Base-by-base conservation (phyloP, 2,329 filamentous ascomycete genomes). In the Fusarium sp. region DNA sequence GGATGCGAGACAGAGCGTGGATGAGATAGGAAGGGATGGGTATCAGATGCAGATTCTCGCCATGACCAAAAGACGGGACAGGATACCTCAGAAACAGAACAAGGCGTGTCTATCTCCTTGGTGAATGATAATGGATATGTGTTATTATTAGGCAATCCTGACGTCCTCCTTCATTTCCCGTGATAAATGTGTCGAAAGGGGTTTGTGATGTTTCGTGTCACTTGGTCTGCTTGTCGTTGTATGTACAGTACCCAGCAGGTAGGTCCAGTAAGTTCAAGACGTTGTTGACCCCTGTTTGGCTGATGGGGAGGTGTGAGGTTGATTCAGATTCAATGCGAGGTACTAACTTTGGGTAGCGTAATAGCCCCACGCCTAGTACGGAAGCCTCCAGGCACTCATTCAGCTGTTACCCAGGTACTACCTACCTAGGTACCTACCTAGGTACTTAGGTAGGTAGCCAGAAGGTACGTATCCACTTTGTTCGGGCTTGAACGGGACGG, bases 211-310 rank as follows among this genome's bases (percentile, higher is more conserved):
- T 45, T 64, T 63, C 58, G 67, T 64, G 67, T 60, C 63, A 68
- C 67, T 71, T 64, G 58, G 34, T n/a, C 18, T n/a, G 34, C 34
- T 37, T 18, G 18, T 37, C 9, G 34, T 9, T 37, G 34, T n/a
- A 23, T 59, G 42, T 28, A 42, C 54, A 43, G 41, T 42, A 27
- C 37, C 21, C 28, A 47, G 47, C 14, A 47, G 53, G 43, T 34
- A 32, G 18, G 53, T 4, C 47, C 32, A 34, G 42, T 48, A 48
- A 34, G 46, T n/a, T 47, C 21, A 41, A 20, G 47, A 59, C 37
- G 64, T 32, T 42, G 14, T 51, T n/a, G 49, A 74, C 64, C 72
- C 68, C 55, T 73, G 63, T 56, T 58, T 54, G 53, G 70, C 55
- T 69, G 60, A 37, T 32, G 43, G n/a, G 37, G 37, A 50, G 27